A percentile compares a stretch with the other conserved stretches of the same genome.
Conservation (phyloP, 306 rosid species). For the Quercus wislizeni region DNA sequence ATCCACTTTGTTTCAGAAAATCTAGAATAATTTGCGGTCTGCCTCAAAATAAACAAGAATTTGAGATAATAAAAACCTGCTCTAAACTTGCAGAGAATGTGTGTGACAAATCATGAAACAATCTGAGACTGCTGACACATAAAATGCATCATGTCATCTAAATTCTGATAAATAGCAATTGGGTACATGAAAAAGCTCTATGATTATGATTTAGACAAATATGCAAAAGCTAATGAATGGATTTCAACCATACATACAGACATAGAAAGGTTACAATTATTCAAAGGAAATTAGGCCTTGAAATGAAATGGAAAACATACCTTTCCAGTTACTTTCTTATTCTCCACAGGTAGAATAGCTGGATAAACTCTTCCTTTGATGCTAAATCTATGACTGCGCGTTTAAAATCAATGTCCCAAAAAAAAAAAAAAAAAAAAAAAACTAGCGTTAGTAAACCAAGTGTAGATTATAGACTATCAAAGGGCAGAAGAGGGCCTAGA, state of each 20-base stretch:
- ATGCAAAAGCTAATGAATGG: neutral
- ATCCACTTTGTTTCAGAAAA: neutral
- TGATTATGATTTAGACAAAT: neutral
- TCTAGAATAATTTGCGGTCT: neutral
- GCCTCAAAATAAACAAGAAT: no score
- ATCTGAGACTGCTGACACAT: neutral
- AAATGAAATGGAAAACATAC: slow-evolving; percentile 23
- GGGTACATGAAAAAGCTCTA: neutral
- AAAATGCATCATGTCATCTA: neutral
- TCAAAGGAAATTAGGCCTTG: neutral
- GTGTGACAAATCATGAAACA: neutral
- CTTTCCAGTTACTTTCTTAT: slow-evolving; percentile 60
- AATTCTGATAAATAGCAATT: neutral
- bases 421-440: neutral
- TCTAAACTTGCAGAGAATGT: no score
- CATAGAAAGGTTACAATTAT: neutral
- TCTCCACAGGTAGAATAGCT: slow-evolving; percentile 70
- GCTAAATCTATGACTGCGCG: slow-evolving; percentile 69
- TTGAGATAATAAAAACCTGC: no score
- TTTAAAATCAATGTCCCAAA: neutral
- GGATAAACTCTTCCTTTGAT: slow-evolving; percentile 89
- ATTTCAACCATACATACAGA: neutral
- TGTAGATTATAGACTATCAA: neutral
- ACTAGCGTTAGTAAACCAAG: neutral
- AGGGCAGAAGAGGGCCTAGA: neutral